A percentile compares a stretch with the other conserved stretches of the same genome.
Evolutionary conservation across 1,284 basidiomycete species (phyloP).

Genomic region (Cryptococcus sp.): DNA sequence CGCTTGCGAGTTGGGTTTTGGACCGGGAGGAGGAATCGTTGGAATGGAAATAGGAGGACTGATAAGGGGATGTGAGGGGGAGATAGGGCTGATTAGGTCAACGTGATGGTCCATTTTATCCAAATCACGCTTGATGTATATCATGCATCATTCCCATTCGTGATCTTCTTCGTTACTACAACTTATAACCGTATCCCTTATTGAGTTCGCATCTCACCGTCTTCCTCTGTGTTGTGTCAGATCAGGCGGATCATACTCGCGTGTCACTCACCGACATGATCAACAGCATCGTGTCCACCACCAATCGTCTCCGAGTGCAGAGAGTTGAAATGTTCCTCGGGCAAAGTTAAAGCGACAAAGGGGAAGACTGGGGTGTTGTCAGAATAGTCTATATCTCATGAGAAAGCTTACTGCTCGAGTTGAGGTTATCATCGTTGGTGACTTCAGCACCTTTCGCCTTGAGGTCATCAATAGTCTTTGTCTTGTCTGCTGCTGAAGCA

Average conservation of each 20-base stretch:
- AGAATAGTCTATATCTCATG: too few species aligned
- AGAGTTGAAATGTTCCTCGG: constrained; percentile 24
- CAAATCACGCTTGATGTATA: too few species aligned
- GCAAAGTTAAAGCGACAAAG: constrained; percentile 27
- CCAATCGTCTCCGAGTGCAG: constrained; percentile 22
- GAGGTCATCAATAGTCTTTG: constrained; percentile 25
- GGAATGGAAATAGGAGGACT: constrained; percentile 32
- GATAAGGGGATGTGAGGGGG: constrained; percentile 27
- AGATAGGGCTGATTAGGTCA: constrained; percentile 14
- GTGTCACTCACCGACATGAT: constrained; percentile 31
- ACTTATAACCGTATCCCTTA: not conserved
- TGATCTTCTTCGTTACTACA: too few species aligned
- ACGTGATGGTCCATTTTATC: not conserved
- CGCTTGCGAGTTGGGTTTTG: constrained; percentile 38
- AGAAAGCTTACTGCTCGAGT: constrained; percentile 29
- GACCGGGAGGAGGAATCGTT: constrained; percentile 38
- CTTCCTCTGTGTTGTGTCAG: constrained; percentile 19
- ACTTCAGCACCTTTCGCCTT: constrained; percentile 26
- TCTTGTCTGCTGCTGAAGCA: constrained; percentile 28
- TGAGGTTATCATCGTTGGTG: constrained; percentile 29
- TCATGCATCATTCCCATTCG: too few species aligned
- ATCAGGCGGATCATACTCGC: not conserved
- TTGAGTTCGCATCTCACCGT: constrained; percentile 16
- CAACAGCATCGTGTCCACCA: constrained; percentile 25
- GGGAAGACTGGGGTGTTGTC: constrained; percentile 31